phyloP scores from a whole-genome alignment of 192 early-diverging fungal species.

The Linnemannia exigua region DNA sequence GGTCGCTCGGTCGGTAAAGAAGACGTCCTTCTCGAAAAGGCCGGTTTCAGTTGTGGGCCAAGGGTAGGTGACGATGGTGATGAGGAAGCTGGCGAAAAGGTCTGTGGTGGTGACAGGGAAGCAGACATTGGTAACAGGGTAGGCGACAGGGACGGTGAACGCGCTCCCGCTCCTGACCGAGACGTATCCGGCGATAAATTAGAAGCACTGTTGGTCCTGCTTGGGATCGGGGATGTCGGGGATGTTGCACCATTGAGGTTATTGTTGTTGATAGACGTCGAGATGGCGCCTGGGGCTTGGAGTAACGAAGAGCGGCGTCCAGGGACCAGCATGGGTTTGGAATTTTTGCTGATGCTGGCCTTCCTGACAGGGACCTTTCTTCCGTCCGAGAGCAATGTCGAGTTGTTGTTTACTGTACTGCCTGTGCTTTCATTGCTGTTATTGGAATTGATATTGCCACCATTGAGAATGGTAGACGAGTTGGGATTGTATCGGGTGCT shows the following conservation, averaged over 20 bases:
- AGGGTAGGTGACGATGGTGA: conserved; percentile 19
- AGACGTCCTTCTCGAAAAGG: conserved; percentile 25
- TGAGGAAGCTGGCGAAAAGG: background rate
- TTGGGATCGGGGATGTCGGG: background rate
- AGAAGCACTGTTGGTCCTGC: background rate
- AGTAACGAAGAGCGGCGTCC: conserved; percentile 41
- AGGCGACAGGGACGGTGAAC: background rate
- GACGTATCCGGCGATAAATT: background rate
- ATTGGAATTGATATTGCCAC: background rate
- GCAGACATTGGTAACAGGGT: background rate
- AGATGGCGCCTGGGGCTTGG: conserved; percentile 15
- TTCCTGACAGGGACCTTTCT: conserved; percentile 18
- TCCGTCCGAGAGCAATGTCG: background rate
- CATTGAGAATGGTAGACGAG: background rate
- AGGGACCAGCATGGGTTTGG: conserved; percentile 39
- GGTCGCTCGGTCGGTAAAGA: conserved; percentile 34
- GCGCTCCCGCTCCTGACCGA: background rate
- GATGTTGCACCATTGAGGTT: background rate
- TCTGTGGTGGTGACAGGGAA: background rate
- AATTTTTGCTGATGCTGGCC: conserved; percentile 11
- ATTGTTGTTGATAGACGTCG: conserved; percentile 5
- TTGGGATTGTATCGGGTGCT: background rate
- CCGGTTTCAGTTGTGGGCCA: conserved; percentile 9
- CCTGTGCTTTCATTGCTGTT: background rate
- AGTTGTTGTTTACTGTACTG: background rate